Conservation (phyloP, 495 filamentous ascomycete species). For the Lophiostoma macrostomum region DNA sequence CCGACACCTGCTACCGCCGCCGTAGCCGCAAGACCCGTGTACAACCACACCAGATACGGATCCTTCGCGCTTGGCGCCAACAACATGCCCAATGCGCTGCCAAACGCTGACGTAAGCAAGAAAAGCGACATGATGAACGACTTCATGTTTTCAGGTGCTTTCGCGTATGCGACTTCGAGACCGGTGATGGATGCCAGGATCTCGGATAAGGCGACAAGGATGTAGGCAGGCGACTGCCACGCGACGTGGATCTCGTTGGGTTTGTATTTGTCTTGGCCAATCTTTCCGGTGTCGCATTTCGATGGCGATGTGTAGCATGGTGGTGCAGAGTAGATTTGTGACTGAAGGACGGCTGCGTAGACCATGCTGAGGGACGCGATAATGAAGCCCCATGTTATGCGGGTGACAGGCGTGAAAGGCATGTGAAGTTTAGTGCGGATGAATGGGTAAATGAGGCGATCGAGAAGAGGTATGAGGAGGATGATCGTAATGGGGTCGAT, state of each 20-base stretch:
- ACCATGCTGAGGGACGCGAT: conserved; percentile 28
- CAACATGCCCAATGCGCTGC: conserved; percentile 21
- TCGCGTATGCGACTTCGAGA: conserved; percentile 69
- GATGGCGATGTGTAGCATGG: conserved; percentile 31
- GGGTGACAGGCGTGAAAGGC: conserved; percentile 21
- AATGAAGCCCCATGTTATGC: conserved; percentile 32
- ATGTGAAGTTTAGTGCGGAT: conserved; percentile 26
- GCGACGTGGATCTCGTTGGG: conserved; percentile 32
- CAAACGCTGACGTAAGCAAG: conserved; percentile 27
- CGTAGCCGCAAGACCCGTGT: conserved; percentile 51
- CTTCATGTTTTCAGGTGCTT: conserved; percentile 72
- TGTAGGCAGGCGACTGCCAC: conserved; percentile 32
- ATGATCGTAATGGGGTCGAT: conserved; percentile 38
- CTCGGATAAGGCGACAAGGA: conserved; percentile 63
- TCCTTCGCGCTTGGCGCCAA: conserved; percentile 28
- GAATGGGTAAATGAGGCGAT: conserved; percentile 35
- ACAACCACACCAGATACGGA: conserved; percentile 47
- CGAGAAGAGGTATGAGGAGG: conserved; percentile 31
- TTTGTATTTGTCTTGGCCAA: conserved; percentile 5
- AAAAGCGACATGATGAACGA: conserved; percentile 35
- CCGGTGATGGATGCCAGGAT: conserved; percentile 60
- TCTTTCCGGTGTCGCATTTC: conserved; percentile 15
- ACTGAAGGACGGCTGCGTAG: conserved; percentile 32
- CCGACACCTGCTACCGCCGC: conserved; percentile 47
- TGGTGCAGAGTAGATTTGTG: conserved; percentile 25